Percentiles rank a stretch among this genome's conserved stretches.
These are phyloP conservation scores for Letharia columbiana DNA, from an alignment of 495 filamentous ascomycete species.

Conservation along the genomic window DNA sequence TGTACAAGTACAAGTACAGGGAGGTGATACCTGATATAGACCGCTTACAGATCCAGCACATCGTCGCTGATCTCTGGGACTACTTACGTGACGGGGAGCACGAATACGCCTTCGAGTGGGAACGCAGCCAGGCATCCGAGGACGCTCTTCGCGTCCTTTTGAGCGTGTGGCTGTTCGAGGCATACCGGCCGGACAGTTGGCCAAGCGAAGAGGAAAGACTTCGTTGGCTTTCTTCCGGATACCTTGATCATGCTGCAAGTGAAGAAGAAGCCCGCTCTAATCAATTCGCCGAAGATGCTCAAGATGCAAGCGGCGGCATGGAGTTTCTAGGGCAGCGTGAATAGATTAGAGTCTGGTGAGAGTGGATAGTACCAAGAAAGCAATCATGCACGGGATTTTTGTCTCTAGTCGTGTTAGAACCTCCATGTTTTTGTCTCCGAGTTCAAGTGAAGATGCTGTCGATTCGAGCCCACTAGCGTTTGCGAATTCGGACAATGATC, in stretches of 20 bases:
- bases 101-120: conserved; percentile 2
- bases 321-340: neutral
- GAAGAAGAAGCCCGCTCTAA: neutral
- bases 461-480: too few relatives aligned
- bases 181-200: neutral
- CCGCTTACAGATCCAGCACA: neutral
- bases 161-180: conserved; percentile 4
- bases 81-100: conserved; percentile 1
- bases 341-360: neutral
- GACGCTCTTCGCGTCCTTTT: neutral
- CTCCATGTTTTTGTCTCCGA: too few relatives aligned
- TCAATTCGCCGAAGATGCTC: neutral
- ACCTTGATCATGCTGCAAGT: neutral
- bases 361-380: neutral
- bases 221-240: neutral
- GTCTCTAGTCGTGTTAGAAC: too few relatives aligned
- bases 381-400: neutral
- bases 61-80: neutral
- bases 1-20: conserved; percentile 7
- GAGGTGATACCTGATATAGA: neutral
- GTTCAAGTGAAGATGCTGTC: too few relatives aligned
- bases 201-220: neutral
- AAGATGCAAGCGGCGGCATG: neutral
- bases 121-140: neutral
- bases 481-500: too few relatives aligned